A percentile compares a stretch with the other conserved stretches of the same genome.
Evolutionary conservation across 176 grass and related monocot species (phyloP).

Genomic region (Elymus sibiricus): DNA sequence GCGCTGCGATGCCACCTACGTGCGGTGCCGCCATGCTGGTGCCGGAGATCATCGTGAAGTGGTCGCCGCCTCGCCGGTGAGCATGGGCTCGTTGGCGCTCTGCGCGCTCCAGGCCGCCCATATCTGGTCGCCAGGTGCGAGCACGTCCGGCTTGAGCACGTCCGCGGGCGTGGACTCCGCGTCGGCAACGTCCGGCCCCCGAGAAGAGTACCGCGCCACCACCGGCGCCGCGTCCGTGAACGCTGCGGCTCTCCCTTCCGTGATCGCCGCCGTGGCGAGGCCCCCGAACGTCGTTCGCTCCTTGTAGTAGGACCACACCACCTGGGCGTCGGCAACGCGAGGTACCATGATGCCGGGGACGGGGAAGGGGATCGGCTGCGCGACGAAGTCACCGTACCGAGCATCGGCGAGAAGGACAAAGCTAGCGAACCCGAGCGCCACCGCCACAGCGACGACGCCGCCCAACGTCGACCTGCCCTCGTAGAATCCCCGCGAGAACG

Average conservation of each 20-base stretch:
- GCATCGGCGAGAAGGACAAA: slow-evolving; percentile 50
- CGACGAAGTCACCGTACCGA: slow-evolving; percentile 32
- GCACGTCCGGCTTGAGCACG: slow-evolving; percentile 26
- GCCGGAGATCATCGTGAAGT: slow-evolving; percentile 59
- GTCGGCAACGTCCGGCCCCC: no score
- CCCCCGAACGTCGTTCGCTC: no score
- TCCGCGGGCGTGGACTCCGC: no score
- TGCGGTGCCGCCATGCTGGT: slow-evolving; percentile 75
- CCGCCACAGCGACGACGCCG: slow-evolving; percentile 37
- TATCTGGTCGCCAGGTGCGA: slow-evolving; percentile 54
- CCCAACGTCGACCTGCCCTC: slow-evolving; percentile 46
- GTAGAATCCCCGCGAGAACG: slow-evolving; percentile 50
- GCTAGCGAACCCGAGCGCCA: slow-evolving; percentile 44
- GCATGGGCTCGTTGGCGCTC: slow-evolving; percentile 31
- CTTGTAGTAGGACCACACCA: slow-evolving; percentile 55
- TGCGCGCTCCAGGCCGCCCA: slow-evolving; percentile 58
- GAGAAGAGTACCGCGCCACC: no score
- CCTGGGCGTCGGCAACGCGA: slow-evolving; percentile 29
- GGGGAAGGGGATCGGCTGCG: background rate
- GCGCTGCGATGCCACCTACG: slow-evolving; percentile 42
- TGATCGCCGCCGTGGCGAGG: no score
- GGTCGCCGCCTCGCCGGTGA: slow-evolving; percentile 35
- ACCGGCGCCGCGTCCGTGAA: no score
- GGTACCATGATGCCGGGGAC: slow-evolving; percentile 61
- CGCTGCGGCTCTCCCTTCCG: no score